Evolutionary conservation across 1,284 basidiomycete species (phyloP).

Genomic region (Trametes versicolor): DNA sequence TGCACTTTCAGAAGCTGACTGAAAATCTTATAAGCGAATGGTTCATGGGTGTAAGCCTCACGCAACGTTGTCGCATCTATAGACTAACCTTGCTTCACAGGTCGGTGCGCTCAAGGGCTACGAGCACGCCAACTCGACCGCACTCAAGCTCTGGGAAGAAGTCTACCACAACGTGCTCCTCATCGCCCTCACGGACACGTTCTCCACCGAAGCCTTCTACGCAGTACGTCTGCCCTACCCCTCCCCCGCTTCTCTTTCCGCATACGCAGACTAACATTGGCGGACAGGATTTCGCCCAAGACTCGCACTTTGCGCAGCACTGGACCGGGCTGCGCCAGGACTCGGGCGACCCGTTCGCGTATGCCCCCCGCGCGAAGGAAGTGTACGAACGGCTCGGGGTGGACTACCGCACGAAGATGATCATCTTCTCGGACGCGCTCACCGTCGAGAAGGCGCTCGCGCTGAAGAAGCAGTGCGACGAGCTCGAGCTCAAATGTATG

Average conservation of each 20-base stretch:
- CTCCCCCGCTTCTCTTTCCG: neutral
- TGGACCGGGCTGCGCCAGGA: constrained; percentile 94
- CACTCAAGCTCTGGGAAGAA: constrained; percentile 87
- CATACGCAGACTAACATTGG: no score
- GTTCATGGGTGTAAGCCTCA: constrained; percentile 86
- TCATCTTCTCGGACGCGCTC: constrained; percentile 88
- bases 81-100: constrained; percentile 43
- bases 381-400: constrained; percentile 76
- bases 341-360: constrained; percentile 86
- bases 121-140: constrained; percentile 74
- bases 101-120: constrained; percentile 88
- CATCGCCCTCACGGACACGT: constrained; percentile 92
- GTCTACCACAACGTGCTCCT: constrained; percentile 69
- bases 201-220: constrained; percentile 88
- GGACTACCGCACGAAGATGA: constrained; percentile 70
- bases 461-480: constrained; percentile 77
- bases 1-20: neutral
- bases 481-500: constrained; percentile 78
- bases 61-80: neutral
- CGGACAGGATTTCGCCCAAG: constrained; percentile 73
- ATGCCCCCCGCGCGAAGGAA: constrained; percentile 76
- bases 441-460: constrained; percentile 76
- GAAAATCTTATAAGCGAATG: constrained; percentile 75
- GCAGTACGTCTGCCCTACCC: constrained; percentile 52
- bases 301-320: constrained; percentile 67